Percentiles rank a stretch among this genome's conserved stretches.
Evolutionary conservation across 192 early-diverging fungal genomes (phyloP).

Genomic region (Bifiguratus adelaidae): DNA sequence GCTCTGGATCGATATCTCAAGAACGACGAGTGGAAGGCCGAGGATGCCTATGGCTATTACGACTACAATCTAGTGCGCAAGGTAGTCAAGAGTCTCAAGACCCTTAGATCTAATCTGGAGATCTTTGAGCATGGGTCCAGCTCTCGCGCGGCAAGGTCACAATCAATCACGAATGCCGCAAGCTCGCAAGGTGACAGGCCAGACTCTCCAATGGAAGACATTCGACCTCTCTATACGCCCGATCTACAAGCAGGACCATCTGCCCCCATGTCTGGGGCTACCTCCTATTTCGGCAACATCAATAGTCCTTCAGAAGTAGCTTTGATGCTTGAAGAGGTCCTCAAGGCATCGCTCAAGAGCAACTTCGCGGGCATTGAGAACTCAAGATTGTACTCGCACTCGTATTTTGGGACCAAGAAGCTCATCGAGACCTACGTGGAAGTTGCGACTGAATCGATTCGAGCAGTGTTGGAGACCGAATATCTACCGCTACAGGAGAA

Average conservation of each 20-base stretch:
- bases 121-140: neutral
- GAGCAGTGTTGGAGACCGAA: constrained; percentile 14
- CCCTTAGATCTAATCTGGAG: constrained; percentile 12
- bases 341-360: constrained; percentile 51
- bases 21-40: constrained; percentile 64
- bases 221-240: neutral
- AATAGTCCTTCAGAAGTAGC: constrained; percentile 22
- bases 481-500: constrained; percentile 42
- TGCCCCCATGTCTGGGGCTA: neutral
- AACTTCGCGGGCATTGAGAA: constrained; percentile 76
- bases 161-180: no score
- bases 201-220: neutral
- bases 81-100: constrained; percentile 30
- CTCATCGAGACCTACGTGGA: constrained; percentile 57
- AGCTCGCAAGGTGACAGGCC: no score
- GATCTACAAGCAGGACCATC: neutral
- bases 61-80: constrained; percentile 55
- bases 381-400: constrained; percentile 55
- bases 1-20: constrained; percentile 47
- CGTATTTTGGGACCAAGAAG: constrained; percentile 64
- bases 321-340: constrained; percentile 31
- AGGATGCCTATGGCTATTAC: constrained; percentile 45
- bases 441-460: constrained; percentile 44
- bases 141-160: no score
- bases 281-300: no score